Evolutionary conservation across 169 alveolate genomes (phyloP), one percentile per base, ranked within the genome.

Genomic region (Plasmodium yoelii): DNA sequence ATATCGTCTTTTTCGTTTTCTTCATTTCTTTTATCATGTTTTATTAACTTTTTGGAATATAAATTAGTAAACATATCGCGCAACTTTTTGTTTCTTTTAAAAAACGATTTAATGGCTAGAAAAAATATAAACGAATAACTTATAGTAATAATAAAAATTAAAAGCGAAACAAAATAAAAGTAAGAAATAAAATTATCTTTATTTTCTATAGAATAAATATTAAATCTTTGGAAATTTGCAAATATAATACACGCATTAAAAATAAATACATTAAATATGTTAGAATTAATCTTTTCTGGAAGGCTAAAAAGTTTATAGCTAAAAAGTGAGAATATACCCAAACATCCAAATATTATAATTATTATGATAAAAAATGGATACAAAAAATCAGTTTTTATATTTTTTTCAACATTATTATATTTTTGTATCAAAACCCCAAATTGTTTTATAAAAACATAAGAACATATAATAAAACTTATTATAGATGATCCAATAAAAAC

Each of bases 221-320:
- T 68, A 18, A 86, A 61, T 5, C 86, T 74, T 86, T 71, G 91
- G 15, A 86, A 86, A 63, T 86, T 86, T 42, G 75, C 86, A 86
- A 86, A 86, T 55, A 61, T 49, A 34, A 86, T 59, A 86, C 87
- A 86, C 18, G 71, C 39, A 53, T 86, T 86, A 34, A 86, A 86
- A 86, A 86, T 86, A 55, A 69, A 86, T n/a, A 65, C 63, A 19
- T 61, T 19, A 34, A 86, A 9, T 19, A 69, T 69, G 42, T 63
- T 86, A 64, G 55, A 59, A 46, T 44, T 65, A 34, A 69, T 15
- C 69, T 69, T 70, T 70, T 86, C 91, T 34, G 61, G 64, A 15
- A 86, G 46, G 42, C 13, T 28, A 68, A 86, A 86, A 12, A 69
- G 71, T 15, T 72, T 71, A 42, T 86, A 70, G 26, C 71, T 26